Percentiles rank a stretch among this genome's conserved stretches.
Evolutionary conservation across 2,329 filamentous ascomycete genomes (phyloP).

Genomic region (Cladosporium halotolerans): DNA sequence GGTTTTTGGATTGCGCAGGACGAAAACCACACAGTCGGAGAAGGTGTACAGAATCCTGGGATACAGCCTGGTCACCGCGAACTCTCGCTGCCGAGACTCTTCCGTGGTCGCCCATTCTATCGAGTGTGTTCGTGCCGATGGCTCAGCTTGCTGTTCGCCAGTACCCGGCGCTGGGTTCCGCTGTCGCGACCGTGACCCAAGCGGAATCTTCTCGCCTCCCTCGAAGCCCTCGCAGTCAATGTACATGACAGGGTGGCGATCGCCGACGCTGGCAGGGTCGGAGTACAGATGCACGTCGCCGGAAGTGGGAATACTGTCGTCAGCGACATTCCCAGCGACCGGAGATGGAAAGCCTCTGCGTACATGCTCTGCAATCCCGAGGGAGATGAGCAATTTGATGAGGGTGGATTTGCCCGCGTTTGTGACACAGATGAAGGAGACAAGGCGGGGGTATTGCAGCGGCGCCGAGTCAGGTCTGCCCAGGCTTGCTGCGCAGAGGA

Average conservation of each 20-base stretch:
- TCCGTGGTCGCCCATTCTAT: conserved; percentile 31
- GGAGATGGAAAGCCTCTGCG: conserved; percentile 10
- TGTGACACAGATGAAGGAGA: conserved; percentile 30
- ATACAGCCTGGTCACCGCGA: conserved; percentile 30
- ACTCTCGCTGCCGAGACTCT: conserved; percentile 28
- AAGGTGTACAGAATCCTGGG: conserved; percentile 35
- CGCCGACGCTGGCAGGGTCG: conserved; percentile 33
- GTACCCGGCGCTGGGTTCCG: no score
- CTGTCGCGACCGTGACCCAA: conserved; percentile 19
- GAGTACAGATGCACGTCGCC: conserved; percentile 46
- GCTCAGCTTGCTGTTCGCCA: conserved; percentile 2
- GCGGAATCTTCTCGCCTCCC: conserved; percentile 41
- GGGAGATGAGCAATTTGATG: conserved; percentile 43
- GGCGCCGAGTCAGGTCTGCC: not conserved
- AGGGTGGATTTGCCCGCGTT: conserved; percentile 46
- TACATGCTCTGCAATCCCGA: conserved; percentile 13
- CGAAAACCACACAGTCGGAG: conserved; percentile 35
- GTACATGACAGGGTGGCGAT: no score
- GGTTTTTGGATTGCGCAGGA: conserved; percentile 29
- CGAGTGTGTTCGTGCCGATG: conserved; percentile 18
- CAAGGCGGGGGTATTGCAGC: conserved; percentile 24
- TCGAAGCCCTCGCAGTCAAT: conserved; percentile 49
- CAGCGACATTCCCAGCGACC: conserved; percentile 22
- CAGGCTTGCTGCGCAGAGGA: conserved; percentile 16
- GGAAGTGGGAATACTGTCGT: conserved; percentile 35